Base-by-base conservation (phyloP, 73 alveolate genomes). In the Paramecium sonneborni region DNA sequence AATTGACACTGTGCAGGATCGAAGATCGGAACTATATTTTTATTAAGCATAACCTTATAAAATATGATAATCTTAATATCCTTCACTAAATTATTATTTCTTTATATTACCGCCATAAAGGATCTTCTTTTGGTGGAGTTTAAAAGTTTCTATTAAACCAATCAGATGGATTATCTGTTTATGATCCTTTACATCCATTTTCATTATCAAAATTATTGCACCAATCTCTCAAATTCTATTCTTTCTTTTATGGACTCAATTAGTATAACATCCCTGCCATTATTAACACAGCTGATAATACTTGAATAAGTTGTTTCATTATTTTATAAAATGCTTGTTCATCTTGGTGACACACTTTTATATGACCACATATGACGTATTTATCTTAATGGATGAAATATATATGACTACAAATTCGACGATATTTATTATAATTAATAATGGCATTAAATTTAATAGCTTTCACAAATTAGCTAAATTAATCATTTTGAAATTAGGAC, bases 51-150 rank as follows among this genome's bases (percentile, higher is more conserved):
- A 96, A 67, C 99, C 97, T 72, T 96, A 94, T 18, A 97, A 46
- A 74, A 96, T 95, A 55, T 97, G 96, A 90, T 96, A 94, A 26
- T 96, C 98, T 86, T 97, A 97, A 79, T 95, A 97, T 6, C 96
- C 93, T 55, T 92, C 94, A 20, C 94, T 88, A 28, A 69, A 12
- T 69, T 6, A 37, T 30, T 52, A 34, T 14, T 26, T 39, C 14
- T 43, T 68, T 37, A 68, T 8, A 32, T 28, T 88, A 85, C 85
- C 93, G 92, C 93, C 94, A 96, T 46, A 94, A 55, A 58, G 93
- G 44, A 57, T 93, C 98, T 39, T 97, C 98, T 68, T 93, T 93
- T 43, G 96, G 98, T n/a, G 97, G 98, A 76, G 99, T 97, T 95
- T 97, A 96, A 94, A 97, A 97, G 32, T 93, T 92, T 85, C 98